Evolutionary conservation across 345 rosid genomes (phyloP), one percentile per base, ranked within the genome.

Genomic region (Anacardium occidentale): DNA sequence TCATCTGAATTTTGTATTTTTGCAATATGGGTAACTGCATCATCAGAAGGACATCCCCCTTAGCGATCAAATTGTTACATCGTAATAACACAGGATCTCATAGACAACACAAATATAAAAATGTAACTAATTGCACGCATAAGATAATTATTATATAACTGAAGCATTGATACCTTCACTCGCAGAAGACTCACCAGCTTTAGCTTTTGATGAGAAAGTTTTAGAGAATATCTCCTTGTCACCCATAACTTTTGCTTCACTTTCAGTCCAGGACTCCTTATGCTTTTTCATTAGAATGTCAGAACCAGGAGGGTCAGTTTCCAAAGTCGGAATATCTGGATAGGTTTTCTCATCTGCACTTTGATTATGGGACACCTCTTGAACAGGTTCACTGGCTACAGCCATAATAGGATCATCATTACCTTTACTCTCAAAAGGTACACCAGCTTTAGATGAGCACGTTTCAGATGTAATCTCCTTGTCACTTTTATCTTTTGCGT

Each of bases 161-260:
- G 74, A 53, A 62, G 79, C 45, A 74, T 71, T 78, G 70, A 66
- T 64, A 66, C 26, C 65, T 44, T 83, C 88, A 69, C 34, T 76
- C 68, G 66, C 71, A 62, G 68, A 72, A 56, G 72, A 34, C 44
- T 84, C 87, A 47, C 79, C 77, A 62, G 62, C 75, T 78, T 74
- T 86, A 72, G 62, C 60, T 74, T 84, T 86, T 42, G 85, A 70
- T 26, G 80, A 79, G 77, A 83, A 77, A 77, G 78, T 79, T 71
- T 82, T 87, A 0, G 90, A 88, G 64, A 84, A 84, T 22, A 86
- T 80, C 73, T 86, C 85, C 83, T 88, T 86, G 90, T 83, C 82
- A 78, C 80, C 87, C 72, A 85, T 79, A 59, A 90, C 85, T 64
- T 75, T 81, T 64, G 58, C 54, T 21, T 76, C 82, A 70, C 54